phyloP scores from a whole-genome alignment of 495 filamentous ascomycete species.

The Beverwykella pulmonaria region DNA sequence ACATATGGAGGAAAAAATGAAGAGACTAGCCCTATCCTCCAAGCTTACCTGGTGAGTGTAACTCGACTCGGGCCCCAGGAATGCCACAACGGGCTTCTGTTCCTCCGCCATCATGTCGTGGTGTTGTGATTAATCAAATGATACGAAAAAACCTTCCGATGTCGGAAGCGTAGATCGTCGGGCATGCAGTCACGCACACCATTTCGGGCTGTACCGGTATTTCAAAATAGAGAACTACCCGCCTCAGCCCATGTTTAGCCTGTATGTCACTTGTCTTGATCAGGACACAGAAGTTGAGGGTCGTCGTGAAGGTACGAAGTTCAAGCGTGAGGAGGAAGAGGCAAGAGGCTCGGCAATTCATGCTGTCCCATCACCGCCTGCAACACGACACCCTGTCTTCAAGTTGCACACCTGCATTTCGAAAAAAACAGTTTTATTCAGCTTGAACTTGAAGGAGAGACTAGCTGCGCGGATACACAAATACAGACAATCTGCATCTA shows the following conservation, averaged over 20 bases:
- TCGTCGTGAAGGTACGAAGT: too few relatives aligned
- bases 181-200: too few relatives aligned
- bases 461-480: constrained; percentile 10
- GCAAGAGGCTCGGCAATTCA: constrained; percentile 6
- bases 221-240: too few relatives aligned
- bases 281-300: too few relatives aligned
- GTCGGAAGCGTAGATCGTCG: background rate
- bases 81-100: constrained; percentile 60
- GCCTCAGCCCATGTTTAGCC: too few relatives aligned
- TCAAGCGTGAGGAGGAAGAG: too few relatives aligned
- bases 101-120: constrained; percentile 6
- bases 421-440: constrained; percentile 5
- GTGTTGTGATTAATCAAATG: background rate
- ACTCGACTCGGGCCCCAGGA: constrained; percentile 79
- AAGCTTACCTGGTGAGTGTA: constrained; percentile 93
- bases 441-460: constrained; percentile 20
- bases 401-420: too few relatives aligned
- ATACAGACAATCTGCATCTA: constrained; percentile 12
- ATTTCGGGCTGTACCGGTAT: too few relatives aligned
- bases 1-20: background rate
- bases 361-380: background rate
- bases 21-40: too few relatives aligned
- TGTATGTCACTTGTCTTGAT: too few relatives aligned
- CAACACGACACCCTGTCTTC: too few relatives aligned
- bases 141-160: too few relatives aligned